Evolutionary conservation across 1,284 basidiomycete genomes (phyloP).

Genomic region (Leccinum solheimii): DNA sequence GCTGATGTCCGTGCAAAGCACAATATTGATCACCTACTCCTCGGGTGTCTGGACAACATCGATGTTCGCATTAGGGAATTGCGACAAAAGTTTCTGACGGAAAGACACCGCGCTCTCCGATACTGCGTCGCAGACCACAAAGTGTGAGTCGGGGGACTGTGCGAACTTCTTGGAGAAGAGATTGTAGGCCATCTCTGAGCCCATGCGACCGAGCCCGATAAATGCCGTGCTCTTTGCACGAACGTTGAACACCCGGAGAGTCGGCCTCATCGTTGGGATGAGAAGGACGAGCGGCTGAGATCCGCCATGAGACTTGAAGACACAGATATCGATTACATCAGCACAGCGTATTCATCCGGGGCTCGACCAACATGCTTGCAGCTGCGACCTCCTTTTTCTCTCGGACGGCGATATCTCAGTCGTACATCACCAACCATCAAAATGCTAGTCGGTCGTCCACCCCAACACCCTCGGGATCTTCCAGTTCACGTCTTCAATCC

Average conservation of each 20-base stretch:
- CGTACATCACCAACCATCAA: conserved; percentile 66
- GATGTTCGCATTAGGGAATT: conserved; percentile 60
- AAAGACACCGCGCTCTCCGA: conserved; percentile 62
- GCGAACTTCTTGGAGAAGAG: conserved; percentile 69
- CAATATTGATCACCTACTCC: conserved; percentile 52
- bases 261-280: conserved; percentile 37
- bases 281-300: background rate
- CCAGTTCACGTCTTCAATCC: conserved; percentile 39
- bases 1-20: conserved; percentile 9
- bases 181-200: conserved; percentile 81
- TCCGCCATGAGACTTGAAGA: conserved; percentile 5
- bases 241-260: conserved; percentile 39
- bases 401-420: conserved; percentile 82
- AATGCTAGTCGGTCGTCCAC: conserved; percentile 59
- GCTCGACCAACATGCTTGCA: conserved; percentile 62
- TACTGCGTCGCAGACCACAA: conserved; percentile 78
- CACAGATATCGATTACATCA: conserved; percentile 19
- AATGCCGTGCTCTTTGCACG: conserved; percentile 65
- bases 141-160: conserved; percentile 48
- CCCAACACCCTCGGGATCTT: conserved; percentile 52
- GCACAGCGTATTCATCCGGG: conserved; percentile 2
- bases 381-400: conserved; percentile 90
- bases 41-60: conserved; percentile 60
- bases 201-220: conserved; percentile 83
- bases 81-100: conserved; percentile 48